Conservation (phyloP, 2,329 filamentous ascomycete genomes). For the Aspergillus spinulosporus region DNA sequence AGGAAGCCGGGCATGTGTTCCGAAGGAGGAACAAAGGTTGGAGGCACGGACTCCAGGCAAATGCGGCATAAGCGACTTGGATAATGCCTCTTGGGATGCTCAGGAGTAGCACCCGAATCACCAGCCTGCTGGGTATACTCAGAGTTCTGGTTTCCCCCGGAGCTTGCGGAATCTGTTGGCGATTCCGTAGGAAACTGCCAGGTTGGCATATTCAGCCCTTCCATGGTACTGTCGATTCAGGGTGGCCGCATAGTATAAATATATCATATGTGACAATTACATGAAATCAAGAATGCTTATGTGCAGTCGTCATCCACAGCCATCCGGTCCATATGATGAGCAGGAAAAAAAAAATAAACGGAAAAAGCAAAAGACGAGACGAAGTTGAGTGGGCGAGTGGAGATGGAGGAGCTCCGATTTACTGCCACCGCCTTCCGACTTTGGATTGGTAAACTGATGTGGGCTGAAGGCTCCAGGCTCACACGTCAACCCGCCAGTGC, state of each 20-base stretch:
- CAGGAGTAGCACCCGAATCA: conserved; percentile 20
- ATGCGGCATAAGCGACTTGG: conserved; percentile 80
- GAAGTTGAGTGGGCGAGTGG: neutral
- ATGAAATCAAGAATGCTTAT: conserved; percentile 14
- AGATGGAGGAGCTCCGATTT: conserved; percentile 24
- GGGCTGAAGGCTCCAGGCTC: conserved; percentile 11
- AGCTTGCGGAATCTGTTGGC: conserved; percentile 12
- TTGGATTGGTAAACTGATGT: conserved; percentile 21
- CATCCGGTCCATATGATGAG: neutral
- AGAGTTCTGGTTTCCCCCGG: conserved; percentile 13
- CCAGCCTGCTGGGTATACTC: conserved; percentile 17
- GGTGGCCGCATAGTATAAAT: conserved; percentile 6
- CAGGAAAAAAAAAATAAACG: conserved; percentile 19
- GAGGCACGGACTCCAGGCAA: conserved; percentile 72
- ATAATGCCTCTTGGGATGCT: conserved; percentile 55
- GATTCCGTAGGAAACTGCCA: conserved; percentile 27
- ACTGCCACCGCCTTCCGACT: conserved; percentile 23
- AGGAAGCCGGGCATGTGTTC: conserved; percentile 59
- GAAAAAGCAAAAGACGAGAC: conserved; percentile 18
- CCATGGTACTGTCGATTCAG: conserved; percentile 10
- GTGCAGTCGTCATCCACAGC: neutral
- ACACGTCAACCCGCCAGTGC: conserved; percentile 36
- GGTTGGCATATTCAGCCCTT: conserved; percentile 27
- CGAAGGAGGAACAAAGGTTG: conserved; percentile 58
- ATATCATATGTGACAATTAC: conserved; percentile 15